phyloP scores from a whole-genome alignment of 2,329 filamentous ascomycete genomes.

The Grosmannia serpens region DNA sequence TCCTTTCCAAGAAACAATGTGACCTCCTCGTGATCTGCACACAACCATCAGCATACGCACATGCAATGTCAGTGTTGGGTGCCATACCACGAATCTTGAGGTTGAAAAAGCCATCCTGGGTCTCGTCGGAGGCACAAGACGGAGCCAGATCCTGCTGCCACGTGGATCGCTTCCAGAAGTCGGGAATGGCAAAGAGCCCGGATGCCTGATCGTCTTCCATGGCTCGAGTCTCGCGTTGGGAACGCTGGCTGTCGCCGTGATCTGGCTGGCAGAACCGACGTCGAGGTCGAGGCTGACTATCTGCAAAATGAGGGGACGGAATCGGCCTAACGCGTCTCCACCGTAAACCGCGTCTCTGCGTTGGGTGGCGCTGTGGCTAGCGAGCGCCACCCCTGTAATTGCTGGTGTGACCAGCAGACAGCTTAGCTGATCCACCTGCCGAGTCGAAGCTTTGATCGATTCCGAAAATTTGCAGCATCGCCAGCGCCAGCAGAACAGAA shows the following conservation, averaged over 20 bases:
- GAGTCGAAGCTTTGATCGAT: background rate
- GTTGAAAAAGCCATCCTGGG: constrained; percentile 29
- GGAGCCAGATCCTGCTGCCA: constrained; percentile 26
- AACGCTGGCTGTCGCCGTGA: no score
- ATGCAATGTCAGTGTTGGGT: background rate
- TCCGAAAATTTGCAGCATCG: background rate
- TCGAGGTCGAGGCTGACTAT: background rate
- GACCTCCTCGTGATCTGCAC: background rate
- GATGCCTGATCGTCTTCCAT: constrained; percentile 21
- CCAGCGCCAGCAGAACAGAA: background rate
- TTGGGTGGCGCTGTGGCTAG: constrained; percentile 3
- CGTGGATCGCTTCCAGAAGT: constrained; percentile 46
- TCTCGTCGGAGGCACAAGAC: background rate
- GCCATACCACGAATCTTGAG: constrained; percentile 23
- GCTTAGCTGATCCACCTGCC: no score
- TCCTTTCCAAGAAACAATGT: constrained; percentile 10
- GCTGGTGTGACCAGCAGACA: no score
- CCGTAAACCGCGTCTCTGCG: background rate
- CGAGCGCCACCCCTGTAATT: background rate
- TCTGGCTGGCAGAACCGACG: no score
- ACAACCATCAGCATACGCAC: background rate
- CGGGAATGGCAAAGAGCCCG: constrained; percentile 51
- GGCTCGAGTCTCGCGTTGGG: background rate
- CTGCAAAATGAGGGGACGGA: background rate
- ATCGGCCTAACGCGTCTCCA: constrained; percentile 1